Evolutionary conservation across 129 eudicot species (phyloP).

Genomic region (Flaveria brownii): DNA sequence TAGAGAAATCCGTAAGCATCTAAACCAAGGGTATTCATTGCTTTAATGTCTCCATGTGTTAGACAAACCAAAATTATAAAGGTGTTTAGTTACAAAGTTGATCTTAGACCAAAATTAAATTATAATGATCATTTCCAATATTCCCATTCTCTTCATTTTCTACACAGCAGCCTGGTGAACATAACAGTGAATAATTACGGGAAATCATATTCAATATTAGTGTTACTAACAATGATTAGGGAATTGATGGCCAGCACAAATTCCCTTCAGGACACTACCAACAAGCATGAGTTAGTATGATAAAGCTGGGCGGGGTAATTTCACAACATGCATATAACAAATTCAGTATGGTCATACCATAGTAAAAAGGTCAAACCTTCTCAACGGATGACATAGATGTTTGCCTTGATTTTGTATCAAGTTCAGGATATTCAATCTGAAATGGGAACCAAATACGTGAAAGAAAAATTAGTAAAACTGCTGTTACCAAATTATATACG

Average conservation of each 20-base stretch:
- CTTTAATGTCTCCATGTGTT: constrained; percentile 71
- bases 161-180: too few relatives aligned
- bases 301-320: too few relatives aligned
- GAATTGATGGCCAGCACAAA: too few relatives aligned
- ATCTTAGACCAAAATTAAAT: too few relatives aligned
- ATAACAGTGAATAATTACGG: too few relatives aligned
- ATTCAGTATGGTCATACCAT: background rate
- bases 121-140: too few relatives aligned
- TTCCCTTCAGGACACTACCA: background rate
- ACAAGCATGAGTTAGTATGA: too few relatives aligned
- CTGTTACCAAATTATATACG: background rate
- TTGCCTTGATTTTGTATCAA: constrained; percentile 85
- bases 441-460: background rate
- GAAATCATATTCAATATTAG: too few relatives aligned
- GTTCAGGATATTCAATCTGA: constrained; percentile 96
- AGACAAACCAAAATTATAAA: background rate
- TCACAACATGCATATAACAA: background rate
- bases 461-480: background rate
- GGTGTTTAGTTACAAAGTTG: background rate
- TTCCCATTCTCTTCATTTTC: too few relatives aligned
- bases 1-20: constrained; percentile 67
- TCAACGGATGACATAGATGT: constrained; percentile 95
- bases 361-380: constrained; percentile 50
- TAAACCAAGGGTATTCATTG: constrained; percentile 63
- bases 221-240: too few relatives aligned